These are phyloP conservation scores for Fusarium subtropicale DNA, from an alignment of 2,329 filamentous ascomycete species.

Conservation along the genomic window DNA sequence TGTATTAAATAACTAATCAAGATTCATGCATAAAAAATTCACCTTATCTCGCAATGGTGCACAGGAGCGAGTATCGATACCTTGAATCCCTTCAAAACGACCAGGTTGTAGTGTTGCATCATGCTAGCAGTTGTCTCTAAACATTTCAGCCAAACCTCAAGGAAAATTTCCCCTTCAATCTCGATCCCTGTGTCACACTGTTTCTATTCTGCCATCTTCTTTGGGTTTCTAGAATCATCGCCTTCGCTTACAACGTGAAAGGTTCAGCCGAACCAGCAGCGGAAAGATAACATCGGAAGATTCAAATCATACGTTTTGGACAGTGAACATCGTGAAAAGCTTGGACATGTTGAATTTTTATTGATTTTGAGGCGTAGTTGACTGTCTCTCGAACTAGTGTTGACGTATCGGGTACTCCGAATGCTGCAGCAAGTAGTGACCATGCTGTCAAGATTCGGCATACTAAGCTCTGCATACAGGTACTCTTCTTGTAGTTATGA, in stretches of 20 bases:
- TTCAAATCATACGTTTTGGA: not conserved
- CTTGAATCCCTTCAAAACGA: not conserved
- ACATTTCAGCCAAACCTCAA: not conserved
- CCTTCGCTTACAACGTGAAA: not conserved
- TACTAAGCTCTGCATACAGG: not conserved
- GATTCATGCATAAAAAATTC: rapidly evolving
- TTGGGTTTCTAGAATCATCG: not conserved
- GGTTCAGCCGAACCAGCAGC: not conserved
- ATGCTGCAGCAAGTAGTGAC: not conserved
- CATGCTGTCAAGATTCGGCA: not conserved
- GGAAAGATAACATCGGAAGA: not conserved
- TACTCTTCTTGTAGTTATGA: not conserved
- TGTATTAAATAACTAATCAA: not conserved
- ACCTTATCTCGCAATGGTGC: not conserved
- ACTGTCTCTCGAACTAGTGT: not conserved
- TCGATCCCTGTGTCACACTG: not conserved
- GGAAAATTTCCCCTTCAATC: not conserved
- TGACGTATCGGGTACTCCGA: conserved; percentile 16
- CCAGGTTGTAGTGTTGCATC: not conserved
- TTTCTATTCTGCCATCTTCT: not conserved
- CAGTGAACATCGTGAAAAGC: not conserved
- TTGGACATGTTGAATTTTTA: not conserved
- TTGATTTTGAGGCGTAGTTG: not conserved
- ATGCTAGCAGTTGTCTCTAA: not conserved
- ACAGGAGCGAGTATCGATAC: too few relatives aligned